These are phyloP conservation scores for Aspergillus eucalypticola DNA, from an alignment of 2,329 filamentous ascomycete species.

Conservation along the genomic window DNA sequence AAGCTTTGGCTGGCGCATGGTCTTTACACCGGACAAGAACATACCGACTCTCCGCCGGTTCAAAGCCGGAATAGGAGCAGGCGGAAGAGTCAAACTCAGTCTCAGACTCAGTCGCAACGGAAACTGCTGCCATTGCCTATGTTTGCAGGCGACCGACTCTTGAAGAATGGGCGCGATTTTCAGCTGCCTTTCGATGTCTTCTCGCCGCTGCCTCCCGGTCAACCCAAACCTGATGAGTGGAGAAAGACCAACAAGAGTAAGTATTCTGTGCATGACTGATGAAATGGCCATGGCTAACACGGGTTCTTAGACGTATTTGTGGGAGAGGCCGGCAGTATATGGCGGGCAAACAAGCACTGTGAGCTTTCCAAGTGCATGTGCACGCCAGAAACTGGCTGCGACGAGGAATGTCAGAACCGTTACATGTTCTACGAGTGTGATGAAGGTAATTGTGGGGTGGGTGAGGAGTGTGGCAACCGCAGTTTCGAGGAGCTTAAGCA, in stretches of 20 bases:
- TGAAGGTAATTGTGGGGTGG: conserved; percentile 79
- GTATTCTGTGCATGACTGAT: conserved; percentile 32
- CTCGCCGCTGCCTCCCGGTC: conserved; percentile 78
- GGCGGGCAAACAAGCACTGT: conserved; percentile 75
- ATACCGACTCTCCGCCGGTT: conserved; percentile 49
- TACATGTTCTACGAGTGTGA: conserved; percentile 99
- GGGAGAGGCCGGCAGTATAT: conserved; percentile 75
- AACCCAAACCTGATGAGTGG: conserved; percentile 92
- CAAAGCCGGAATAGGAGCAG: conserved; percentile 50
- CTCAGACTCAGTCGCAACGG: conserved; percentile 29
- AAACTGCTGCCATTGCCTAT: conserved; percentile 71
- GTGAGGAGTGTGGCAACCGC: conserved; percentile 80
- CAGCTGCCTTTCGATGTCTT: conserved; percentile 88
- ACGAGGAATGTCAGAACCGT: conserved; percentile 87
- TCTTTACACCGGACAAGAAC: conserved; percentile 80
- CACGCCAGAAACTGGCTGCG: conserved; percentile 74
- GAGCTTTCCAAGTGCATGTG: conserved; percentile 80
- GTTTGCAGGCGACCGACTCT: conserved; percentile 69
- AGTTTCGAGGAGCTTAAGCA: conserved; percentile 78
- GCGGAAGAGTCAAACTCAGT: conserved; percentile 31
- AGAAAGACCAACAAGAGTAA: conserved; percentile 86
- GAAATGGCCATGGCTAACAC: conserved; percentile 31
- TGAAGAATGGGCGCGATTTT: conserved; percentile 77
- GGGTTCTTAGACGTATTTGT: conserved; percentile 76
- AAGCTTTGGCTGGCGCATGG: conserved; percentile 83